Evolutionary conservation across 345 rosid genomes (phyloP).

Genomic region (Acer yangbiense): DNA sequence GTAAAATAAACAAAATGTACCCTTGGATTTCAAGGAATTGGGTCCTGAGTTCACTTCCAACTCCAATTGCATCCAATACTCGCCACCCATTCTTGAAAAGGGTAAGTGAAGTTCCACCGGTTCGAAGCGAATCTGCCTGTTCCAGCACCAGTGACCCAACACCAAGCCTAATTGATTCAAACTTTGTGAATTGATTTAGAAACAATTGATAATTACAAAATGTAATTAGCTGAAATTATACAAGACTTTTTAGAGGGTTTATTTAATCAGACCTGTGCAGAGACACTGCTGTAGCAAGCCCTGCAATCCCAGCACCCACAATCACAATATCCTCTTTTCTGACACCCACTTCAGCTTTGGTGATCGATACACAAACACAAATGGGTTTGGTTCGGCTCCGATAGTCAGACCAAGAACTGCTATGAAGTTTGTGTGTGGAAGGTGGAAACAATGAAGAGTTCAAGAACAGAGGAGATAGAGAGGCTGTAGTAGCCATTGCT

Average conservation of each 20-base stretch:
- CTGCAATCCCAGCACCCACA: conserved; percentile 88
- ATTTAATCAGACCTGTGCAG: conserved; percentile 54
- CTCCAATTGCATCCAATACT: conserved; percentile 82
- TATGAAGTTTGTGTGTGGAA: conserved; percentile 13
- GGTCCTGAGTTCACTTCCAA: conserved; percentile 69
- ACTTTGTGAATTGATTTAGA: background rate
- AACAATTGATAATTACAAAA: background rate
- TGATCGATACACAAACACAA: conserved; percentile 9
- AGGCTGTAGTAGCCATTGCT: conserved; percentile 26
- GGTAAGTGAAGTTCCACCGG: conserved; percentile 86
- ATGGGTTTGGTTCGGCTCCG: conserved; percentile 33
- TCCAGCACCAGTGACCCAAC: conserved; percentile 79
- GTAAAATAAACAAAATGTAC: conserved; percentile 36
- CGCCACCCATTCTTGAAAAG: conserved; percentile 97
- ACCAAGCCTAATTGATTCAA: conserved; percentile 52
- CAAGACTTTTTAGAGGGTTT: background rate
- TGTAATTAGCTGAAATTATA: background rate
- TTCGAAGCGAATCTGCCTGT: conserved; percentile 84
- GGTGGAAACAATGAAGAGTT: conserved; percentile 25
- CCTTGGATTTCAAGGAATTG: conserved; percentile 89
- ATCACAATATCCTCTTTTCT: conserved; percentile 62
- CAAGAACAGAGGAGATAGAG: conserved; percentile 40
- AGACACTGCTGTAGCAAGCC: conserved; percentile 88
- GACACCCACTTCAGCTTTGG: conserved; percentile 32
- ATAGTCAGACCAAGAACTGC: conserved; percentile 22